phyloP scores from a whole-genome alignment of 2,329 filamentous ascomycete species.

The Pseudopithomyces maydicus region DNA sequence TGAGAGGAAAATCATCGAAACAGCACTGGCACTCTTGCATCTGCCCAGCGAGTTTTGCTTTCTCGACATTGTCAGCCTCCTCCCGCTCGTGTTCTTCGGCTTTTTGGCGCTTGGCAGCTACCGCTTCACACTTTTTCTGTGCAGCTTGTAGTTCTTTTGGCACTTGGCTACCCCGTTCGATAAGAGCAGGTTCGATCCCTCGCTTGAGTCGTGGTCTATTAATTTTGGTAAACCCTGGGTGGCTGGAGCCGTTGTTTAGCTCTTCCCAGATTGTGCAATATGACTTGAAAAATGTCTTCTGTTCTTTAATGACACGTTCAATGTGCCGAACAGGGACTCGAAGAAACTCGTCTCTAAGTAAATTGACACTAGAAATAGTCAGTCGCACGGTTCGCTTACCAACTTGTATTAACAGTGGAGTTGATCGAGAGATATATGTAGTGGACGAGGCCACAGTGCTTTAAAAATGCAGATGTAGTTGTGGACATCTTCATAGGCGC shows the following conservation, averaged over 20 bases:
- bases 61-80: conserved; percentile 44
- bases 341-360: conserved; percentile 51
- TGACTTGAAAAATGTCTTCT: conserved; percentile 46
- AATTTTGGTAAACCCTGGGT: conserved; percentile 24
- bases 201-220: conserved; percentile 26
- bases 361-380: conserved; percentile 22
- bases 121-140: conserved; percentile 30
- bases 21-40: conserved; percentile 74
- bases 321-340: conserved; percentile 45
- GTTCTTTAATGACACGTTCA: conserved; percentile 28
- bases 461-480: too few relatives aligned
- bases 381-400: not conserved
- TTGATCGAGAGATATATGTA: too few relatives aligned
- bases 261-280: conserved; percentile 42
- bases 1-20: conserved; percentile 68
- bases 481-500: too few relatives aligned
- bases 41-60: conserved; percentile 45
- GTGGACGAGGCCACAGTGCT: too few relatives aligned
- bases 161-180: conserved; percentile 27
- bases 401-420: too few relatives aligned
- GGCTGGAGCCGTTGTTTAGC: conserved; percentile 24
- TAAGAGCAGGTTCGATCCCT: conserved; percentile 22
- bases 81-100: conserved; percentile 22
- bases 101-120: conserved; percentile 33
- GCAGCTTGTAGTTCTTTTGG: conserved; percentile 40